phyloP scores from a whole-genome alignment of 192 early-diverging fungal species.

The Backusella sp. region DNA sequence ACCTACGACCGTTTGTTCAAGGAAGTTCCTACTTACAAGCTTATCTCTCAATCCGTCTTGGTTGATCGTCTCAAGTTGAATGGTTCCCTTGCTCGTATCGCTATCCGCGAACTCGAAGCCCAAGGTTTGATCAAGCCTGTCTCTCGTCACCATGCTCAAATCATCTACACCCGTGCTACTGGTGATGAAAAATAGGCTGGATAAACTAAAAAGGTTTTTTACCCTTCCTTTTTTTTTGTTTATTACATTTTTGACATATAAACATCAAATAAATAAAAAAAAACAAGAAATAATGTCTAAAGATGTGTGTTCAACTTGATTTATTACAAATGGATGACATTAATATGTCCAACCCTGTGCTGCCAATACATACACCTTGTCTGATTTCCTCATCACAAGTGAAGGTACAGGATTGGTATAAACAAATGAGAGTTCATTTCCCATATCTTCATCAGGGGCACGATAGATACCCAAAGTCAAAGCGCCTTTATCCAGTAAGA shows the following conservation, averaged over 20 bases:
- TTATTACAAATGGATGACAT: background rate
- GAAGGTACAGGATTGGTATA: conserved; percentile 66
- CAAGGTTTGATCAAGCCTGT: conserved; percentile 93
- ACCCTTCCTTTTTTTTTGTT: background rate
- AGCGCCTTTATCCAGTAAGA: conserved; percentile 52
- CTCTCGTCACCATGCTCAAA: conserved; percentile 88
- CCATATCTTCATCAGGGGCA: conserved; percentile 40
- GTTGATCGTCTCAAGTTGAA: conserved; percentile 98
- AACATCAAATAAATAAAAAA: background rate
- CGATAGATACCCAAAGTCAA: conserved; percentile 54
- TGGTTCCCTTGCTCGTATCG: conserved; percentile 94
- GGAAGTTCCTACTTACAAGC: conserved; percentile 99
- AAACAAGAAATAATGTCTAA: background rate
- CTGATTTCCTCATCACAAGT: conserved; percentile 49
- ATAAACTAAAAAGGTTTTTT: background rate
- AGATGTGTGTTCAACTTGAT: background rate
- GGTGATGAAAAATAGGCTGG: conserved; percentile 36
- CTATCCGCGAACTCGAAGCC: conserved; percentile 89
- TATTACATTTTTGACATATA: background rate
- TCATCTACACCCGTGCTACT: conserved; percentile 66
- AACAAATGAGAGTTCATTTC: conserved; percentile 66
- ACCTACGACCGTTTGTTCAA: conserved; percentile 99
- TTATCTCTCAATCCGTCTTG: conserved; percentile 96
- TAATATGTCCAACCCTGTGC: conserved; percentile 12
- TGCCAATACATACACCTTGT: conserved; percentile 59